Evolutionary conservation across 208 protist genomes (phyloP), one percentile per base, ranked within the genome.

Genomic region (Naegleria lovaniensis): DNA sequence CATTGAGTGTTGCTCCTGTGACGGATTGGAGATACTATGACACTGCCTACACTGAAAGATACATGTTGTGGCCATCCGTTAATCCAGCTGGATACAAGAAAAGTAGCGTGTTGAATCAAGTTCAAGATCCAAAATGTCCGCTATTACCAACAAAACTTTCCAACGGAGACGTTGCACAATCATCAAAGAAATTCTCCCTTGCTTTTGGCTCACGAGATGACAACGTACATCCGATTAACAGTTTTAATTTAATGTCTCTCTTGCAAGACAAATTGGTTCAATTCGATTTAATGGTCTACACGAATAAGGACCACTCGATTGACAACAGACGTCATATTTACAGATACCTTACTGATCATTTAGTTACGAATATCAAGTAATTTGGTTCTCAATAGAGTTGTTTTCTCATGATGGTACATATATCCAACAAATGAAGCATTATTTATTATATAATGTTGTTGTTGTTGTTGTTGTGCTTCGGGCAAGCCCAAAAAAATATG

Each of bases 1-100:
- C 38, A 16, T 5, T 90, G 0, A 15, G 15, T 13, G 87, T 41
- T 43, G 87, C 85, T 33, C 90, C 90, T 40, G 90, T 92, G 2
- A 83, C 85, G 0, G 90, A 92, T 83, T 92, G 90, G 90, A 43
- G 0, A 11, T 92, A 76, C 5, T 92, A 92, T 83, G 90, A 92
- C 19, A 51, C 85, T 67, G 76, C 15, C 15, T 92, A 92, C 25
- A 92, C 90, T 11, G 90, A 92, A 52, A 0, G 90, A 83, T 92
- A 92, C n/a, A 92, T 92, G 90, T 5, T 25, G 5, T 48, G 9
- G 36, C 90, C 90, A 76, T 4, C 15, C 9, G 40, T 83, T 0
- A 92, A 92, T 90, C 41, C 83, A 15, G 5, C 13, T 83, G 90
- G 90, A 29, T 92, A 92, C 76, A 38, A 51, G 19, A 83, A n/a